phyloP scores from a whole-genome alignment of 2,329 filamentous ascomycete genomes.

The Cytospora leucostoma region DNA sequence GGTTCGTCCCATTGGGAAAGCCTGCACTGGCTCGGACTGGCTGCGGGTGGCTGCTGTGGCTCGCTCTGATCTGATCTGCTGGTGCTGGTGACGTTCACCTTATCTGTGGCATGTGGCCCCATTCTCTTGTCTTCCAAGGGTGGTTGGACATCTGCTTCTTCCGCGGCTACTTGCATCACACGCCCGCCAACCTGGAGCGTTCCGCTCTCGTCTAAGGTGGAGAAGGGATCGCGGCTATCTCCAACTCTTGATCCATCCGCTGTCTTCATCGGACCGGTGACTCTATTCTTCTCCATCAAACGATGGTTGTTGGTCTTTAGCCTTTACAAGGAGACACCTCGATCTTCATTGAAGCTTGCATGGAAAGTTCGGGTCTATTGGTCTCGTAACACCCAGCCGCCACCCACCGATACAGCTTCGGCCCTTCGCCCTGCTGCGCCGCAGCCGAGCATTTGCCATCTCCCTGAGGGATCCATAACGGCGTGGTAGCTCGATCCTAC shows the following conservation, averaged over 20 bases:
- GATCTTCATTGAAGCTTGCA: neutral
- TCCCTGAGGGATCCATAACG: conserved; percentile 14
- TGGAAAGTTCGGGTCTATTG: no score
- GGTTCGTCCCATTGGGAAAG: no score
- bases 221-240: neutral
- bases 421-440: conserved; percentile 13
- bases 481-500: conserved; percentile 15
- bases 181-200: no score
- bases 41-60: no score
- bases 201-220: neutral
- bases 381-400: neutral
- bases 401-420: neutral
- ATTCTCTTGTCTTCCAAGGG: neutral
- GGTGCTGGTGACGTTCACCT: no score
- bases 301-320: neutral
- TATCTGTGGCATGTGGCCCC: no score
- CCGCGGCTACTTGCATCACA: neutral
- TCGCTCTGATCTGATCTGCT: no score
- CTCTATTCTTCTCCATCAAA: neutral
- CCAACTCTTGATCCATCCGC: neutral
- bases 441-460: conserved; percentile 6
- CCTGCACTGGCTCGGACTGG: no score
- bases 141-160: no score
- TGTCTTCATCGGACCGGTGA: neutral
- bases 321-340: neutral